Evolutionary conservation across 2,329 filamentous ascomycete species (phyloP).

Genomic region (Colletotrichum lindemuthianum): DNA sequence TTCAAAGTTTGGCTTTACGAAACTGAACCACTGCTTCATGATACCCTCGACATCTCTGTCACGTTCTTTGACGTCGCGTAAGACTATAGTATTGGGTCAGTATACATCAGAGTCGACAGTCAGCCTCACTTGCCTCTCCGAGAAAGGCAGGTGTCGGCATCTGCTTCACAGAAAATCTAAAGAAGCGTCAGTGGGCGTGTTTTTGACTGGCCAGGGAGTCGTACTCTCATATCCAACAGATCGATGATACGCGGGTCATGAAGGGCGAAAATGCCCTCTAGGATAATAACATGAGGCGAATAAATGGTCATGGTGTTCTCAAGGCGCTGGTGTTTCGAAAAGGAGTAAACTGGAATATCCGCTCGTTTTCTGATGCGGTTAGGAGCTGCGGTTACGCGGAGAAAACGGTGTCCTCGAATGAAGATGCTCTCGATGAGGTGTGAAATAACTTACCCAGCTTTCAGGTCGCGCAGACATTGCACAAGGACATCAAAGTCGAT

Average conservation of each 20-base stretch:
- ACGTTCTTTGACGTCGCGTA: slow-evolving; percentile 88
- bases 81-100: slow-evolving; percentile 59
- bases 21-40: slow-evolving; percentile 97
- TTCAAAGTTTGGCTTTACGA: slow-evolving; percentile 96
- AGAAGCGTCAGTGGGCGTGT: slow-evolving; percentile 8
- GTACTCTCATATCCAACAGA: slow-evolving; percentile 88
- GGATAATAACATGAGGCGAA: slow-evolving; percentile 92
- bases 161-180: slow-evolving; percentile 94
- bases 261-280: slow-evolving; percentile 96
- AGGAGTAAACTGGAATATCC: slow-evolving; percentile 95
- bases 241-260: slow-evolving; percentile 88
- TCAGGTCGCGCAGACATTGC: slow-evolving; percentile 82
- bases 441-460: slow-evolving; percentile 77
- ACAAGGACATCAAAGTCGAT: slow-evolving; percentile 94
- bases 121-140: slow-evolving; percentile 73
- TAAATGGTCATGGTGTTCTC: slow-evolving; percentile 88
- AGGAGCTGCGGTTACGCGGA: slow-evolving; percentile 13
- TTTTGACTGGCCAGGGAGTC: slow-evolving; percentile 28
- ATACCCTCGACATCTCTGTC: slow-evolving; percentile 93
- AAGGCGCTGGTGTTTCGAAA: slow-evolving; percentile 86
- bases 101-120: not conserved
- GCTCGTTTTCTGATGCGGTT: slow-evolving; percentile 73
- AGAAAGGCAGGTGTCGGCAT: slow-evolving; percentile 92
- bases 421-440: no score
- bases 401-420: not conserved